Conservation (phyloP, 345 rosid species). For the Carallia brachiata region DNA sequence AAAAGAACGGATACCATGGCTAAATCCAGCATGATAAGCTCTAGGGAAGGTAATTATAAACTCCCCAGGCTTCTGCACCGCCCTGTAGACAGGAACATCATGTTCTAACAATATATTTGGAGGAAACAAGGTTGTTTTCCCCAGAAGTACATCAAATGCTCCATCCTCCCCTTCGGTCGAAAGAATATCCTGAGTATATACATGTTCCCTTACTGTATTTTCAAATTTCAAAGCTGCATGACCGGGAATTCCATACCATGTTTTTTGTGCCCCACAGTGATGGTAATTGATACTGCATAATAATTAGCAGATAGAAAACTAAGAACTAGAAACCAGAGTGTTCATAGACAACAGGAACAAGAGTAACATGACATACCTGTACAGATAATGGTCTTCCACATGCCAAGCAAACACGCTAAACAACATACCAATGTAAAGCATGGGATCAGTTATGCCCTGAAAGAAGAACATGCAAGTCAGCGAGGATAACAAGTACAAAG, state of each 20-base stretch:
- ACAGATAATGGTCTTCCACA: constrained; percentile 97
- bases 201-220: constrained; percentile 82
- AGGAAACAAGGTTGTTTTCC: constrained; percentile 95
- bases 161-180: constrained; percentile 87
- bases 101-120: constrained; percentile 83
- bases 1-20: constrained; percentile 64
- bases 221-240: constrained; percentile 89
- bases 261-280: constrained; percentile 98
- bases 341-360: neutral
- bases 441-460: constrained; percentile 99
- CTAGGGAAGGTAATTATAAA: constrained; percentile 87
- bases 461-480: constrained; percentile 29
- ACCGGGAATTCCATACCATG: constrained; percentile 99
- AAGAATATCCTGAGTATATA: constrained; percentile 70
- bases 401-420: constrained; percentile 99
- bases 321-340: constrained; percentile 1
- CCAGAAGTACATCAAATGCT: constrained; percentile 93
- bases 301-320: constrained; percentile 3
- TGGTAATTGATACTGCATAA: constrained; percentile 87
- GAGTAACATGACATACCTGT: constrained; percentile 51
- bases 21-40: constrained; percentile 99
- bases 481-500: neutral
- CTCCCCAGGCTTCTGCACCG: constrained; percentile 98
- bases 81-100: constrained; percentile 89
- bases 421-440: constrained; percentile 99